A percentile compares a stretch with the other conserved stretches of the same genome.
These are phyloP conservation scores for Penicillium longicatenatum DNA, from an alignment of 495 filamentous ascomycete species.

Conservation along the genomic window DNA sequence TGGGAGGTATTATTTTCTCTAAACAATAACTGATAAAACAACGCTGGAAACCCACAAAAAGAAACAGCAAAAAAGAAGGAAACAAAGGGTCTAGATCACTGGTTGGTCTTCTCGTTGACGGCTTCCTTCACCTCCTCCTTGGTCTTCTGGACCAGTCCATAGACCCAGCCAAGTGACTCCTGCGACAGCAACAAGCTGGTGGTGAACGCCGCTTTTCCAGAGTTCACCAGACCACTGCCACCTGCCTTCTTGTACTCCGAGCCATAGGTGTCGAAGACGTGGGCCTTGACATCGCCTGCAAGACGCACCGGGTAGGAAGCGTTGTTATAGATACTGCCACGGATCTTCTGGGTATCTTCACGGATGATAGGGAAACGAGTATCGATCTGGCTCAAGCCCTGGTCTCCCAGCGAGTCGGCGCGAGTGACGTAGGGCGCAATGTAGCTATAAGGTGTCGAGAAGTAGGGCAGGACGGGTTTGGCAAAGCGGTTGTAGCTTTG, in stretches of 20 bases:
- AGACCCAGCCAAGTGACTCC: constrained; percentile 63
- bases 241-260: constrained; percentile 77
- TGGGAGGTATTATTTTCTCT: constrained; percentile 32
- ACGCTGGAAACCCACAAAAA: not conserved
- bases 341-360: constrained; percentile 79
- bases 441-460: constrained; percentile 73
- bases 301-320: constrained; percentile 67
- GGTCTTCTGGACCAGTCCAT: constrained; percentile 55
- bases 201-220: constrained; percentile 72
- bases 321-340: constrained; percentile 62
- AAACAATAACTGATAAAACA: constrained; percentile 9
- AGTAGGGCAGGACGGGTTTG: constrained; percentile 75
- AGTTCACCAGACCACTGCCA: constrained; percentile 65
- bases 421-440: constrained; percentile 80
- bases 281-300: constrained; percentile 68
- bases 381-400: constrained; percentile 73
- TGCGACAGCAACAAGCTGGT: constrained; percentile 71
- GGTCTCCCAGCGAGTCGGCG: constrained; percentile 78
- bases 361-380: constrained; percentile 81
- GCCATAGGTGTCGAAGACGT: constrained; percentile 71
- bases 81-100: constrained; percentile 18
- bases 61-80: constrained; percentile 7
- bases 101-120: constrained; percentile 54
- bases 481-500: constrained; percentile 66
- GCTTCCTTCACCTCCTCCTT: constrained; percentile 63